phyloP scores from a whole-genome alignment of 2,329 filamentous ascomycete species.

The Colletotrichum higginsianum region DNA sequence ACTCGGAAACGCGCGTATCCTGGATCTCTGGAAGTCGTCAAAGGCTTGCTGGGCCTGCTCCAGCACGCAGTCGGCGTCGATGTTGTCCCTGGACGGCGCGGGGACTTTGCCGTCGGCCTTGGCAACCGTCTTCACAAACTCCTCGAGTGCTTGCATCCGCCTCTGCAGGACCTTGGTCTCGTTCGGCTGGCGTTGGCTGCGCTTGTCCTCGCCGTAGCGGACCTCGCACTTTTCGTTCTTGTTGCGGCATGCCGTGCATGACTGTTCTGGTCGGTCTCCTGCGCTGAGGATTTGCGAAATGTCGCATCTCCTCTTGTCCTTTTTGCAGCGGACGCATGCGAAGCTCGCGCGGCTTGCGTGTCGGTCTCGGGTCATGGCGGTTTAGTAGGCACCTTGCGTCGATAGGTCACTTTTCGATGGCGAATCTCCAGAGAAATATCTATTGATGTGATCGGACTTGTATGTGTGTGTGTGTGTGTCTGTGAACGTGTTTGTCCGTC shows the following conservation, averaged over 20 bases:
- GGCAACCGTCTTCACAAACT: slow-evolving; percentile 33
- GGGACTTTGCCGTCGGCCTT: neutral
- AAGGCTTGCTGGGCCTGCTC: neutral
- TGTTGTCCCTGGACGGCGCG: neutral
- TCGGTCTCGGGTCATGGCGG: slow-evolving; percentile 31
- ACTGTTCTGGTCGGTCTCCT: slow-evolving; percentile 17
- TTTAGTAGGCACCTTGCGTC: neutral
- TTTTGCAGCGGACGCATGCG: slow-evolving; percentile 38
- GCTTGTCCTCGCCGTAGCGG: slow-evolving; percentile 38
- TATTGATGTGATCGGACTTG: neutral
- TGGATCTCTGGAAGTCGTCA: neutral
- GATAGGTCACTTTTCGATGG: neutral
- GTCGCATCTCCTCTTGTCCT: slow-evolving; percentile 38
- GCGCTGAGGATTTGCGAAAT: slow-evolving; percentile 30
- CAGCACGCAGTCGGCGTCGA: neutral
- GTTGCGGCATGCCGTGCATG: slow-evolving; percentile 35
- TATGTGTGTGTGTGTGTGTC: neutral
- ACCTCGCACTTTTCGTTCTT: slow-evolving; percentile 41
- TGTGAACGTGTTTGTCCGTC: too few relatives aligned
- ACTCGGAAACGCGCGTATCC: slow-evolving; percentile 20
- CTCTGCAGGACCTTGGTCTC: slow-evolving; percentile 32
- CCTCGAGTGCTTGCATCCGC: slow-evolving; percentile 36
- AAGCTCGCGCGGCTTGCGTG: slow-evolving; percentile 40
- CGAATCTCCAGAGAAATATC: too few relatives aligned
- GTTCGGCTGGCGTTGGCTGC: slow-evolving; percentile 32